Conservation (phyloP, 1,284 basidiomycete species). For the Ustilago xerochloae region DNA sequence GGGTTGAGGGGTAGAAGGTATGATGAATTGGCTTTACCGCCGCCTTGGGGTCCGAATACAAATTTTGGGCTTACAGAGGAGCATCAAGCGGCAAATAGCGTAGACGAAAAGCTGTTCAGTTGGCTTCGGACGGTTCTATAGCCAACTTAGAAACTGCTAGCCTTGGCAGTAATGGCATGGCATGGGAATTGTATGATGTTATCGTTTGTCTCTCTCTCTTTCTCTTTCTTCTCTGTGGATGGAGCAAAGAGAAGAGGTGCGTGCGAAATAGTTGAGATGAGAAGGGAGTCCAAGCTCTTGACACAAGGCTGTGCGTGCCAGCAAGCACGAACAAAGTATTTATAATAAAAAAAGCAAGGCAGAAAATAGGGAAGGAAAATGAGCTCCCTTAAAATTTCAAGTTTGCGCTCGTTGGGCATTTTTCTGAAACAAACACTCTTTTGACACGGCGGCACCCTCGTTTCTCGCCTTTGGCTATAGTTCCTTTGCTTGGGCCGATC, state of each 20-base stretch:
- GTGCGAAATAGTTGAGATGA: neutral
- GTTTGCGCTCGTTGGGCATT: no score
- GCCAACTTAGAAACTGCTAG: no score
- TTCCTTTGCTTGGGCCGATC: no score
- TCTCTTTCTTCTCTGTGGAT: no score
- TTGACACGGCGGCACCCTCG: neutral
- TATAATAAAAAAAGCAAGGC: no score
- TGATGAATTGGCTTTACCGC: constrained; percentile 45
- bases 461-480: neutral
- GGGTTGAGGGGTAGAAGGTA: constrained; percentile 38
- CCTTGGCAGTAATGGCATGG: no score
- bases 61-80: constrained; percentile 4
- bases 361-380: neutral
- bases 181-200: no score
- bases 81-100: neutral
- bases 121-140: constrained; percentile 37
- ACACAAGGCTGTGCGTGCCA: no score
- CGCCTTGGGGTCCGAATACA: constrained; percentile 42
- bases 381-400: neutral
- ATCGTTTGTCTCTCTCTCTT: no score
- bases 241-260: neutral
- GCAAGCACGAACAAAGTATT: no score
- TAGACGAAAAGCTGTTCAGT: constrained; percentile 5
- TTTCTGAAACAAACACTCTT: constrained; percentile 7
- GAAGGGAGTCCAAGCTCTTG: neutral